These are phyloP conservation scores for Prunus campanulata DNA, from an alignment of 306 rosid species.

Conservation along the genomic window DNA sequence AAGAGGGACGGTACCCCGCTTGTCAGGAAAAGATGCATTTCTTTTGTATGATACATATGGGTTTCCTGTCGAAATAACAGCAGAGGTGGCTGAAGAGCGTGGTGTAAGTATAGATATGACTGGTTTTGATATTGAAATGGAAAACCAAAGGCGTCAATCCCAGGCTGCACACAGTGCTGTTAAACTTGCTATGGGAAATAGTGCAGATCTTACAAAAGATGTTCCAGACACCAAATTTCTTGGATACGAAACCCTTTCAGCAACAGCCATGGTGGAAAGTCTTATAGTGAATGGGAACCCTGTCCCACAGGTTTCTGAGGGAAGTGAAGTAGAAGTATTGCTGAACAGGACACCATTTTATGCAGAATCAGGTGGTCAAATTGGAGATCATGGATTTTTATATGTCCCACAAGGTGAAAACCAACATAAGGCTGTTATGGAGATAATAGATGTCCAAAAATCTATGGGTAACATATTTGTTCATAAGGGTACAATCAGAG, in stretches of 20 bases:
- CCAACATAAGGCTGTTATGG: slow-evolving; percentile 63
- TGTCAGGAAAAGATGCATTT: slow-evolving; percentile 87
- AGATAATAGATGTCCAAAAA: slow-evolving; percentile 87
- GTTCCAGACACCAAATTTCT: slow-evolving; percentile 82
- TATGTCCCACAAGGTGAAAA: slow-evolving; percentile 57
- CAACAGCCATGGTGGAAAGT: slow-evolving; percentile 76
- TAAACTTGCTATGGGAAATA: slow-evolving; percentile 68
- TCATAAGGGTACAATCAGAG: slow-evolving; percentile 79
- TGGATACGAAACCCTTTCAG: slow-evolving; percentile 73
- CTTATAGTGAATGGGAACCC: slow-evolving; percentile 78
- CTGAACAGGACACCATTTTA: slow-evolving; percentile 88
- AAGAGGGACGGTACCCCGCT: slow-evolving; percentile 61
- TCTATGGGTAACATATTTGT: slow-evolving; percentile 79
- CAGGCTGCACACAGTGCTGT: slow-evolving; percentile 91
- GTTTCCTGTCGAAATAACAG: slow-evolving; percentile 85
- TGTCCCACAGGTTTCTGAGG: slow-evolving; percentile 62
- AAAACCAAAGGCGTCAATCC: slow-evolving; percentile 91
- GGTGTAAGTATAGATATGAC: slow-evolving; percentile 76
- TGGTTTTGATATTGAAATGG: slow-evolving; percentile 90
- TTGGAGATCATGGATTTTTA: slow-evolving; percentile 82
- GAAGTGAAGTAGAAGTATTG: slow-evolving; percentile 79
- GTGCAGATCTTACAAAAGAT: slow-evolving; percentile 53
- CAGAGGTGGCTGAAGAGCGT: slow-evolving; percentile 89
- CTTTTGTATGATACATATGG: slow-evolving; percentile 92
- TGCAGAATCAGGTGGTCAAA: slow-evolving; percentile 98